phyloP scores from a whole-genome alignment of 257 asterid genomes.

The Fraxinus pennsylvanica region DNA sequence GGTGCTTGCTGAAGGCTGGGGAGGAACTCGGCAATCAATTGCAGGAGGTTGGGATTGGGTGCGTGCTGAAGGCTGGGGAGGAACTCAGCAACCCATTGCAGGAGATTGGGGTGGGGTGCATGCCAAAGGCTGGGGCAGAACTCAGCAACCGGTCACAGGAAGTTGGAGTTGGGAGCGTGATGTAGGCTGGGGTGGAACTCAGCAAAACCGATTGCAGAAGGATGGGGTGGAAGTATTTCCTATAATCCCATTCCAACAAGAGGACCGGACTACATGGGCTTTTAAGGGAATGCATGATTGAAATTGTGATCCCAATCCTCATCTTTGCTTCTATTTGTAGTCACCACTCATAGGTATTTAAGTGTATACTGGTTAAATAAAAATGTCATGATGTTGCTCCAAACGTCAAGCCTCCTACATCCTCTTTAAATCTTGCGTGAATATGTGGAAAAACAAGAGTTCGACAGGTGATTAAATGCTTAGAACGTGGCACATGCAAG shows the following conservation, averaged over 20 bases:
- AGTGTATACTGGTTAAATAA: background rate
- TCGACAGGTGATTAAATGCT: background rate
- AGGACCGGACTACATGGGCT: constrained; percentile 1
- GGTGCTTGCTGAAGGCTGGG: constrained; percentile 2
- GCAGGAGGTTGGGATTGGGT: constrained; percentile 23
- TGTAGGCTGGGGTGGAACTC: background rate
- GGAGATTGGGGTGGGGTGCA: constrained; percentile 21
- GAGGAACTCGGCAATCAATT: background rate
- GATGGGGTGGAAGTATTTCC: background rate
- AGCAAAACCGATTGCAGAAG: background rate
- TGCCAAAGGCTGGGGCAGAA: constrained; percentile 5
- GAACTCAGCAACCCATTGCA: constrained; percentile 1
- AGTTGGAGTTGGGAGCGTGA: background rate
- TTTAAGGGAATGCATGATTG: constrained; percentile 11
- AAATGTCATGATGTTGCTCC: background rate
- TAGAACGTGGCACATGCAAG: background rate
- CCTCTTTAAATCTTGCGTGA: background rate
- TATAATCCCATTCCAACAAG: background rate
- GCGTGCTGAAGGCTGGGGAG: background rate
- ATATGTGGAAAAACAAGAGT: background rate
- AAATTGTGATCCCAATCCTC: background rate
- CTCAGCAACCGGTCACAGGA: background rate
- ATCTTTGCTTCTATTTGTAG: background rate
- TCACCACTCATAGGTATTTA: background rate
- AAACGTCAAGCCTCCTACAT: background rate